Evolutionary conservation across 192 early-diverging fungal genomes (phyloP), one percentile per base, ranked within the genome.

Genomic region (Lobosporangium transversale): DNA sequence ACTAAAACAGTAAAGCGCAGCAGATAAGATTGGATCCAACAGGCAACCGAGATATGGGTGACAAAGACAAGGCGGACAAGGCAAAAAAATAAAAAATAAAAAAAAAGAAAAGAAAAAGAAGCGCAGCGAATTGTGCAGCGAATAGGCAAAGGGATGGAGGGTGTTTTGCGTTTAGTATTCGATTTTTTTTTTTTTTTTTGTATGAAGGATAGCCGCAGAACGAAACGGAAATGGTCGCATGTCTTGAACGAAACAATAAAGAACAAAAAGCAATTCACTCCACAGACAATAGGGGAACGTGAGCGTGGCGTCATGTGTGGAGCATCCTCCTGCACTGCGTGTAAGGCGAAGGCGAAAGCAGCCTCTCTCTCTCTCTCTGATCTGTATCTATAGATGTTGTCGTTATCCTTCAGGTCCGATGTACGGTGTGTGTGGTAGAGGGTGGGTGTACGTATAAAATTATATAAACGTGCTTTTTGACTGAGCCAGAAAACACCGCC

Each of bases 121-220:
- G n/a, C n/a, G n/a, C n/a, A 51, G 20, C 14, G 14, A 17, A 36
- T 18, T 40, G 17, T 36, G 37, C 42, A 50, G 3, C 48, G 48
- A n/a, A n/a, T n/a, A n/a, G 61, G 36, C 0, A 6, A 48, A 33
- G 49, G 53, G 48, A 51, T 40, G 36, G 50, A 29, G 49, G 48
- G 60, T 49, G 44, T 40, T 53, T 37, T 42, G 61, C 35, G 48
- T 62, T 62, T 68, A 68, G 66, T 68, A 52, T 62, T 53, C 24
- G 61, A 37, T 62, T 50, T n/a, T 40, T 44, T 44, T 29, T 45
- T 35, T 62, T 53, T 33, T 27, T 27, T 33, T 26, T 31, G 60
- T n/a, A 31, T 7, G 48, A 33, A 52, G 36, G 51, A 53, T 11
- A 11, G 50, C 12, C 40, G 62, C n/a, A 32, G 52, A n/a, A n/a